Conservation (phyloP, 331 rosid genomes). For the Stylosanthes scabra region DNA sequence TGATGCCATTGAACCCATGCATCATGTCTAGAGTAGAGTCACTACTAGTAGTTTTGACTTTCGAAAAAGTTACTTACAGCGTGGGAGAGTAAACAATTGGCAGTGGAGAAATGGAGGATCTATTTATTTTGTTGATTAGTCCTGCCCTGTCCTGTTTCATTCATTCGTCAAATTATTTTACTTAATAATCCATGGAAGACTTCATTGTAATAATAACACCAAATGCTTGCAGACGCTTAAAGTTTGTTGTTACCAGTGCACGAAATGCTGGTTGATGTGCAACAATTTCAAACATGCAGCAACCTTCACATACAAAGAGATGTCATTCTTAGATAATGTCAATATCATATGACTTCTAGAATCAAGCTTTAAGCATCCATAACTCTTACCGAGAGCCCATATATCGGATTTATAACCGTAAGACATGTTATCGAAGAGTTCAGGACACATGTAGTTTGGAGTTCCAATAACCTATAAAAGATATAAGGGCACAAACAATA, state of each 20-base stretch:
- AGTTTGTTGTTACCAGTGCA: slow-evolving; percentile 79
- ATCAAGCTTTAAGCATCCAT: slow-evolving; percentile 19
- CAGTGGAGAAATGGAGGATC: slow-evolving; percentile 93
- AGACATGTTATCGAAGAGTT: slow-evolving; percentile 87
- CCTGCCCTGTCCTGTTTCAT: slow-evolving; percentile 92
- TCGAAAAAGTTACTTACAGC: slow-evolving; percentile 64
- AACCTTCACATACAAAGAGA: slow-evolving; percentile 60
- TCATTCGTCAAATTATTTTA: slow-evolving; percentile 38
- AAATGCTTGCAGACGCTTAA: slow-evolving; percentile 32
- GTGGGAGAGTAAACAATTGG: slow-evolving; percentile 94
- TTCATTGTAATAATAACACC: slow-evolving; percentile 27
- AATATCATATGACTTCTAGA: slow-evolving; percentile 36
- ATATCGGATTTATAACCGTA: slow-evolving; percentile 97
- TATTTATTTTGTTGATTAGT: slow-evolving; percentile 90
- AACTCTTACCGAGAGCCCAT: slow-evolving; percentile 94
- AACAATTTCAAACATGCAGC: slow-evolving; percentile 98
- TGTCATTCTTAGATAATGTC: slow-evolving; percentile 38
- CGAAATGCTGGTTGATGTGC: slow-evolving; percentile 98
- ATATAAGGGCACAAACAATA: slow-evolving; percentile 34
- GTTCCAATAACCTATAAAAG: slow-evolving; percentile 81
- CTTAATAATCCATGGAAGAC: slow-evolving; percentile 30
- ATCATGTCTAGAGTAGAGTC: slow-evolving; percentile 3
- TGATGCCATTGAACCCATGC: too few species aligned
- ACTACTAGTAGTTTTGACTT: slow-evolving; percentile 23
- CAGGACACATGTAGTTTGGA: slow-evolving; percentile 94